Percentiles rank a stretch among this genome's conserved stretches.
Evolutionary conservation across 805 yeast genomes (phyloP).

Genomic region (Lipomyces sp.): DNA sequence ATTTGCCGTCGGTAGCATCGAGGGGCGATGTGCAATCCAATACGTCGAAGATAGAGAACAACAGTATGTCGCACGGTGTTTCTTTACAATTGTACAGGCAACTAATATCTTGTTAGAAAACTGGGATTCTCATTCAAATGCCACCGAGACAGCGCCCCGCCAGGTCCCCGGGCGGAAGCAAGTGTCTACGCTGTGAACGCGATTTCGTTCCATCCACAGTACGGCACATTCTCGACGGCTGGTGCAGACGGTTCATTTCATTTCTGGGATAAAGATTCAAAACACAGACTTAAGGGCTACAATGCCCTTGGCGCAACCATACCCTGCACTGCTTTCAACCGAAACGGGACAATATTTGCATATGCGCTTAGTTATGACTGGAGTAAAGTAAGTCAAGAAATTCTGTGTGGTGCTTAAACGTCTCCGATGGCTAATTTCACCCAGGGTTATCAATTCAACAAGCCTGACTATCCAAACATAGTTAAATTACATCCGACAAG

Average conservation of each 20-base stretch:
- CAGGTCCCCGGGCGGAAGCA: slow-evolving; percentile 59
- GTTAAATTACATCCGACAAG: slow-evolving; percentile 82
- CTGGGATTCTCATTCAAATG: slow-evolving; percentile 82
- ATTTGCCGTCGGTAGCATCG: slow-evolving; percentile 88
- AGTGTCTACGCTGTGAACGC: slow-evolving; percentile 79
- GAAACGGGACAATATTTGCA: slow-evolving; percentile 82
- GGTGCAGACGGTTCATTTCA: slow-evolving; percentile 94
- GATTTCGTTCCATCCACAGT: slow-evolving; percentile 82
- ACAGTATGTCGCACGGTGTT: slow-evolving; percentile 20
- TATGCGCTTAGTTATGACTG: slow-evolving; percentile 94
- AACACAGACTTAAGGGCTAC: slow-evolving; percentile 81
- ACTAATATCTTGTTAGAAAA: slow-evolving; percentile 15
- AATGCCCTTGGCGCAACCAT: slow-evolving; percentile 69
- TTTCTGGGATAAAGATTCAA: slow-evolving; percentile 94
- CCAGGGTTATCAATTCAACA: slow-evolving; percentile 66
- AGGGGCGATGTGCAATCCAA: slow-evolving; percentile 94
- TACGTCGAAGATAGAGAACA: slow-evolving; percentile 83
- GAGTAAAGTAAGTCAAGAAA: slow-evolving; percentile 66
- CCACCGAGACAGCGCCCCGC: slow-evolving; percentile 73
- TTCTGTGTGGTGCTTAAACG: background rate
- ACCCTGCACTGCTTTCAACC: slow-evolving; percentile 78
- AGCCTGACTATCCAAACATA: slow-evolving; percentile 72
- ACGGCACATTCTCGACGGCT: slow-evolving; percentile 91
- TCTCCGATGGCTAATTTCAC: background rate
- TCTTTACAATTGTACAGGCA: background rate